phyloP scores from a whole-genome alignment of 2,329 filamentous ascomycete genomes.

The Atkinsonella texensis region DNA sequence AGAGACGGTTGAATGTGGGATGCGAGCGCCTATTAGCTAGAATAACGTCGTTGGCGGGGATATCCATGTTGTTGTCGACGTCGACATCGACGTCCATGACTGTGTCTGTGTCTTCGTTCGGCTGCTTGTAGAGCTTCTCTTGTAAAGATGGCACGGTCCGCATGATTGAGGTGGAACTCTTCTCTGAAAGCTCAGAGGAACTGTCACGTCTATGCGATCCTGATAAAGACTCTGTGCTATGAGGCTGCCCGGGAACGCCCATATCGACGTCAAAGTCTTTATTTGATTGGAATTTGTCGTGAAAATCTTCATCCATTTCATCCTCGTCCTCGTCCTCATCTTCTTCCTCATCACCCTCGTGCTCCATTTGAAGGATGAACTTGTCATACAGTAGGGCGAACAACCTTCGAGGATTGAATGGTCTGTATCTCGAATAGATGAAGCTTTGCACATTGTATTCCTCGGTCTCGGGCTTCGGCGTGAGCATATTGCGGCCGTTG shows the following conservation, averaged over 20 bases:
- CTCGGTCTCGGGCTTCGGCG: constrained; percentile 58
- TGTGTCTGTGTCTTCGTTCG: not conserved
- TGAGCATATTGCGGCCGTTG: constrained; percentile 39
- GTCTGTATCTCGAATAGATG: constrained; percentile 49
- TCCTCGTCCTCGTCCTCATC: constrained; percentile 24
- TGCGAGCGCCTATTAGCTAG: constrained; percentile 44
- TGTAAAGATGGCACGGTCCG: constrained; percentile 13
- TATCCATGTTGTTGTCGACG: constrained; percentile 13
- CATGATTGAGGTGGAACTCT: constrained; percentile 13
- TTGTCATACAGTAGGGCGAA: constrained; percentile 34
- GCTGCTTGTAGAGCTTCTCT: not conserved
- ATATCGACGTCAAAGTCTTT: constrained; percentile 12
- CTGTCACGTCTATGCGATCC: constrained; percentile 4
- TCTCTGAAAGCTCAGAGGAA: constrained; percentile 11
- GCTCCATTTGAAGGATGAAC: constrained; percentile 37
- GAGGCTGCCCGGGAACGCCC: constrained; percentile 6
- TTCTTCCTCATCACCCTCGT: constrained; percentile 23
- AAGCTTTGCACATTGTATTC: constrained; percentile 64
- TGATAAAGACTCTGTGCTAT: constrained; percentile 1
- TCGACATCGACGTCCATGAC: constrained; percentile 12
- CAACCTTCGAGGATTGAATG: constrained; percentile 37
- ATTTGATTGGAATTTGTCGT: not conserved
- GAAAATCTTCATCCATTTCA: constrained; percentile 13
- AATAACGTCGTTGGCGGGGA: constrained; percentile 29
- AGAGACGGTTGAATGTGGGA: constrained; percentile 39